Percentiles rank a stretch among this genome's conserved stretches.
phyloP scores from a whole-genome alignment of 2,329 filamentous ascomycete genomes.

The Pseudonectria buxi region DNA sequence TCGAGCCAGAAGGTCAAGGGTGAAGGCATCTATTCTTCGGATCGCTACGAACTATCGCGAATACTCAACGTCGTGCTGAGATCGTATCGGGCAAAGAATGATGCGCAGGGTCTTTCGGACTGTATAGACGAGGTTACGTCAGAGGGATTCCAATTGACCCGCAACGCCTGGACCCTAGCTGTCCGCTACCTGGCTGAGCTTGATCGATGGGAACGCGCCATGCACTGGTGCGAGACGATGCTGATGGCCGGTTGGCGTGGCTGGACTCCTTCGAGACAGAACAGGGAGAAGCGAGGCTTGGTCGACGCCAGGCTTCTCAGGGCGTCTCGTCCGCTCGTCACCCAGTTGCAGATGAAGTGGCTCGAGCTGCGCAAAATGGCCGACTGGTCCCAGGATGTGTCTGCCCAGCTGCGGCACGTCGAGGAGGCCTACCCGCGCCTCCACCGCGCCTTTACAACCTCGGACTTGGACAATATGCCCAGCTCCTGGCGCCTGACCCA shows the following conservation, averaged over 20 bases:
- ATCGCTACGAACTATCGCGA: conserved; percentile 47
- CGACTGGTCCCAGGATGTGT: conserved; percentile 42
- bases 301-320: conserved; percentile 28
- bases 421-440: conserved; percentile 34
- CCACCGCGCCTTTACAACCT: conserved; percentile 33
- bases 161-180: conserved; percentile 73
- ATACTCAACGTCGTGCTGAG: conserved; percentile 44
- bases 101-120: conserved; percentile 40
- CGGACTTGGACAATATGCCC: conserved; percentile 23
- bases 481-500: conserved; percentile 18
- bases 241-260: conserved; percentile 76
- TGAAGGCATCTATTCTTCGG: conserved; percentile 33
- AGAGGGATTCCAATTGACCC: conserved; percentile 68
- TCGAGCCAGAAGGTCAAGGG: conserved; percentile 17
- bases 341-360: conserved; percentile 43
- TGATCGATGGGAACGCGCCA: conserved; percentile 58
- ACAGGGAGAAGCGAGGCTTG: conserved; percentile 30
- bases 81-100: conserved; percentile 32
- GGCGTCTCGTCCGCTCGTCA: conserved; percentile 35
- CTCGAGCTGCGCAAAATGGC: conserved; percentile 41
- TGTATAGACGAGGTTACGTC: conserved; percentile 50
- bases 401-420: conserved; percentile 32
- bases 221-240: conserved; percentile 64
- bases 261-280: conserved; percentile 42
- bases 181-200: conserved; percentile 60